phyloP scores from a whole-genome alignment of 352 stramenopile species.

The Pythium brassicae region DNA sequence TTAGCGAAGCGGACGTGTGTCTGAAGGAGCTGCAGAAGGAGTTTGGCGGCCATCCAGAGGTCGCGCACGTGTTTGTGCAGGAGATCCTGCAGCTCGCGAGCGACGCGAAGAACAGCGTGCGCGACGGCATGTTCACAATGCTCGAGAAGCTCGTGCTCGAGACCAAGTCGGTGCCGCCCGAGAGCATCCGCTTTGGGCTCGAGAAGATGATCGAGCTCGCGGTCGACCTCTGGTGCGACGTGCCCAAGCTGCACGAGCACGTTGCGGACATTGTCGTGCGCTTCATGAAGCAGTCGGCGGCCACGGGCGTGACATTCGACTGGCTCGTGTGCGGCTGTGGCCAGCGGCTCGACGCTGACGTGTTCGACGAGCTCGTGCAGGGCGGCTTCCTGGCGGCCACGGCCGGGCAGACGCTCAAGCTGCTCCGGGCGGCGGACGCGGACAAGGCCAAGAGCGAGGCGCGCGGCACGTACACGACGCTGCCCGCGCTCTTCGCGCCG shows the following conservation, averaged over 20 bases:
- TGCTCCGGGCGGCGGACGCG: slow-evolving; percentile 30
- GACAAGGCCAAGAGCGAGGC: slow-evolving; percentile 52
- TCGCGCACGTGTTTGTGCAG: slow-evolving; percentile 49
- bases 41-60: slow-evolving; percentile 56
- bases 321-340: slow-evolving; percentile 58
- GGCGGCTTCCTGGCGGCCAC: slow-evolving; percentile 59
- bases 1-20: slow-evolving; percentile 65
- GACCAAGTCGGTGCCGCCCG: slow-evolving; percentile 51
- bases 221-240: slow-evolving; percentile 75
- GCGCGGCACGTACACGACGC: slow-evolving; percentile 41
- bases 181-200: slow-evolving; percentile 52
- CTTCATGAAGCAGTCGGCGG: slow-evolving; percentile 58
- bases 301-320: slow-evolving; percentile 60
- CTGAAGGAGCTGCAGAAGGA: slow-evolving; percentile 60
- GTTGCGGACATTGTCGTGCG: slow-evolving; percentile 63
- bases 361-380: slow-evolving; percentile 66
- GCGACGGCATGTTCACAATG: slow-evolving; percentile 61
- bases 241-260: slow-evolving; percentile 78
- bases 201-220: slow-evolving; percentile 55
- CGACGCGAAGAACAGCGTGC: slow-evolving; percentile 56
- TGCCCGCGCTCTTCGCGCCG: slow-evolving; percentile 52
- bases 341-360: slow-evolving; percentile 43
- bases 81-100: slow-evolving; percentile 55
- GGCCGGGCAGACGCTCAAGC: slow-evolving; percentile 41
- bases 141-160: slow-evolving; percentile 62